Conservation (phyloP, 306 rosid species). For the Ormosia semicastrata region DNA sequence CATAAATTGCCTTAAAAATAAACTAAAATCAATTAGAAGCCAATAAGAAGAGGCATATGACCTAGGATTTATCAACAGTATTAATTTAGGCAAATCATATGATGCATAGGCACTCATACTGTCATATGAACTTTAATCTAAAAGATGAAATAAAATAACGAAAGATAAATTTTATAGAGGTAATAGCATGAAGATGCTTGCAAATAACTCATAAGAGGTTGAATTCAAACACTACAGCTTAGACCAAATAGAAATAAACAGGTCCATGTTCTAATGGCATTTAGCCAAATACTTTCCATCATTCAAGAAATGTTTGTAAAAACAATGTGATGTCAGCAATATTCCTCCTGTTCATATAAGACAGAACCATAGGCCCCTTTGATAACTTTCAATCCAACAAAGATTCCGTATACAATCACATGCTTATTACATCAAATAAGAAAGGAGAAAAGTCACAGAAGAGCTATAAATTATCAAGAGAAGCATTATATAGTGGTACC, state of each 20-base stretch:
- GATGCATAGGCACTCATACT: not conserved
- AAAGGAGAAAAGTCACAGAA: not conserved
- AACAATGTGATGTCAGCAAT: slow-evolving; percentile 31
- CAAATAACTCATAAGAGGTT: not conserved
- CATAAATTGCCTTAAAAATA: not conserved
- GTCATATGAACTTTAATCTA: not conserved
- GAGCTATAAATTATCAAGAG: not conserved
- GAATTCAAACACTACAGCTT: not conserved
- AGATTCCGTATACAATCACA: not conserved
- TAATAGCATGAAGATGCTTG: not conserved
- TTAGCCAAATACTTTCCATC: not conserved
- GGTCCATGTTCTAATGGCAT: not conserved
- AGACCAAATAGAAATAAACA: not conserved
- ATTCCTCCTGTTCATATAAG: slow-evolving; percentile 16
- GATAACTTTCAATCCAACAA: slow-evolving; percentile 5
- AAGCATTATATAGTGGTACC: slow-evolving; percentile 46
- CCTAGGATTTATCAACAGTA: not conserved
- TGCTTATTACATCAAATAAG: not conserved
- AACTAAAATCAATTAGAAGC: not conserved
- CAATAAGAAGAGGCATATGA: not conserved
- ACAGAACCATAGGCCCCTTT: slow-evolving; percentile 29
- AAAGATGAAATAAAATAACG: not conserved
- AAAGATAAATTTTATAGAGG: not conserved
- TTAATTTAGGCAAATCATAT: not conserved
- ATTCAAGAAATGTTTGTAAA: not conserved